Evolutionary conservation across 176 grass and related monocot genomes (phyloP).

Genomic region (Sorghum bicolor): DNA sequence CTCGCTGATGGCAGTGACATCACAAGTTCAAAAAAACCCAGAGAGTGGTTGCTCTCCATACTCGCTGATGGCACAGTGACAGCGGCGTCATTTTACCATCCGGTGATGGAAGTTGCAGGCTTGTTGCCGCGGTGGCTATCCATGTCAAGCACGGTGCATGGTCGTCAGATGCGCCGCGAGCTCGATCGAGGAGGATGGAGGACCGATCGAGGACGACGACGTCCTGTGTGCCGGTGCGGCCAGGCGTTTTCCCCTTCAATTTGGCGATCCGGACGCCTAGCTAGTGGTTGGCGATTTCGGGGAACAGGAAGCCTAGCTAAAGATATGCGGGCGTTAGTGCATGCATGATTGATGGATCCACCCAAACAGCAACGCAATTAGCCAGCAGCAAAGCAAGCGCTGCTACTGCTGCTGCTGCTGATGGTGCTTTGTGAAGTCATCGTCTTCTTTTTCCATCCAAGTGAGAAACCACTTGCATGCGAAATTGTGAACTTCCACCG

Average conservation of each 20-base stretch:
- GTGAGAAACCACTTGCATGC: neutral
- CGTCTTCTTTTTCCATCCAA: conserved; percentile 15
- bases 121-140: neutral
- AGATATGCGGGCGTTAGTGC: conserved; percentile 9
- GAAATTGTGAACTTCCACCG: conserved; percentile 7
- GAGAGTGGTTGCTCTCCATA: neutral
- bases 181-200: neutral
- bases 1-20: neutral
- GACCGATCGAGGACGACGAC: neutral
- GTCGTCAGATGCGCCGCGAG: conserved; percentile 18
- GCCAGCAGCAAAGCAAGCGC: neutral
- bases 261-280: conserved; percentile 16
- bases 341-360: conserved; percentile 38
- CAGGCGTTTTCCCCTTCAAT: conserved; percentile 15
- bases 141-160: conserved; percentile 11
- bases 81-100: neutral
- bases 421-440: conserved; percentile 17
- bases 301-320: neutral
- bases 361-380: conserved; percentile 5
- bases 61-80: neutral
- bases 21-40: no score
- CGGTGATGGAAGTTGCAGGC: neutral
- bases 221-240: neutral
- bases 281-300: conserved; percentile 27
- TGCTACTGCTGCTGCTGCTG: neutral